Conservation (phyloP, 129 eudicot genomes). For the Glebionis coronaria region DNA sequence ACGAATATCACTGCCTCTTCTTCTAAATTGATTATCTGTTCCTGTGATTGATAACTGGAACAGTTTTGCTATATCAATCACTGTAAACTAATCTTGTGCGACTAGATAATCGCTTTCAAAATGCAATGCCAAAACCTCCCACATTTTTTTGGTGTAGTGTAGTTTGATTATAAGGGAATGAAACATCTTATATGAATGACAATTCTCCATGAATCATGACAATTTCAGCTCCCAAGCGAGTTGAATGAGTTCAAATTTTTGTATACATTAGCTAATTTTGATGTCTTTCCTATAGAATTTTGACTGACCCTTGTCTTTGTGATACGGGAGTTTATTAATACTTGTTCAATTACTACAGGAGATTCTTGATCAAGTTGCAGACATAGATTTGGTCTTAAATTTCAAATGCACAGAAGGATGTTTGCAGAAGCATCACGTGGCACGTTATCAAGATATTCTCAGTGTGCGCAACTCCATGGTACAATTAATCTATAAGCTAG, state of each 20-base stretch:
- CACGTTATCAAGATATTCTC: constrained; percentile 43
- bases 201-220: neutral
- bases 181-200: neutral
- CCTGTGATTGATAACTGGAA: no score
- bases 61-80: no score
- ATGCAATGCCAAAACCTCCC: no score
- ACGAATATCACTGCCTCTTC: no score
- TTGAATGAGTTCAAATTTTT: no score
- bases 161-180: constrained; percentile 1
- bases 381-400: constrained; percentile 84
- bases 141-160: neutral
- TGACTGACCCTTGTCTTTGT: neutral
- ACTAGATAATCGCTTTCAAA: neutral
- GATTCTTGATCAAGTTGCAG: constrained; percentile 81
- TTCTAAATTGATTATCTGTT: no score
- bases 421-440: constrained; percentile 38
- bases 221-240: no score
- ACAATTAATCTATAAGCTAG: constrained; percentile 26
- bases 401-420: constrained; percentile 58
- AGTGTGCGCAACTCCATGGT: constrained; percentile 41
- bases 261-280: neutral
- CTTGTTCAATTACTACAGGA: constrained; percentile 50
- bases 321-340: neutral
- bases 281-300: neutral
- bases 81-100: no score